Evolutionary conservation across 768 basidiomycete genomes (phyloP).

Genomic region (Kwoniella mangroviensis): DNA sequence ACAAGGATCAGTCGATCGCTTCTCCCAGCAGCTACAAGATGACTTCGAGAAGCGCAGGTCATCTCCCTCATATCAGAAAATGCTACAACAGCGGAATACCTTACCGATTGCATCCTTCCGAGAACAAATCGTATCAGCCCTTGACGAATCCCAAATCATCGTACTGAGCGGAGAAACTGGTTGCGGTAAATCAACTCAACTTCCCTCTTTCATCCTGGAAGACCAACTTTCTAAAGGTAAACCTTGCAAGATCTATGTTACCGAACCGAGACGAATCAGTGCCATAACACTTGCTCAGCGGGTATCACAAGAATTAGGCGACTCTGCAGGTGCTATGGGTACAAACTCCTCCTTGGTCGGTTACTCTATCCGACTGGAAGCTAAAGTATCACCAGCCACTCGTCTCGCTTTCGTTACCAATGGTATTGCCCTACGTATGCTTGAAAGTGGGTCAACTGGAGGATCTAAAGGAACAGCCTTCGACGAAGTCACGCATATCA

Average conservation of each 20-base stretch:
- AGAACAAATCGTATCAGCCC: slow-evolving; percentile 68
- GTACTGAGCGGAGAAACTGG: slow-evolving; percentile 85
- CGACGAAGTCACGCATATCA: slow-evolving; percentile 95
- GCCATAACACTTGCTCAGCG: slow-evolving; percentile 94
- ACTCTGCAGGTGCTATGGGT: slow-evolving; percentile 74
- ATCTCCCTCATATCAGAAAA: slow-evolving; percentile 75
- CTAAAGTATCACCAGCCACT: slow-evolving; percentile 77
- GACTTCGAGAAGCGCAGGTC: slow-evolving; percentile 69
- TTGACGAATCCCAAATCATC: slow-evolving; percentile 78
- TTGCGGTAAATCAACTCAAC: slow-evolving; percentile 94
- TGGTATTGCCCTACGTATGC: slow-evolving; percentile 93
- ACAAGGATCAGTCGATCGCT: neutral
- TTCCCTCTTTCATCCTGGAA: slow-evolving; percentile 91
- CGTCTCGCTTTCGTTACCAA: slow-evolving; percentile 77
- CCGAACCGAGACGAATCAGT: slow-evolving; percentile 93
- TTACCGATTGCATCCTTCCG: slow-evolving; percentile 88
- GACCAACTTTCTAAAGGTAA: slow-evolving; percentile 78
- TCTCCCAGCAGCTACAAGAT: slow-evolving; percentile 64
- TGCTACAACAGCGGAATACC: slow-evolving; percentile 78
- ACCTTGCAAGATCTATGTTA: slow-evolving; percentile 88
- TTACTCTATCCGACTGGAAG: slow-evolving; percentile 92
- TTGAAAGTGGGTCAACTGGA: slow-evolving; percentile 79
- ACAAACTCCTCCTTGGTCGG: slow-evolving; percentile 80
- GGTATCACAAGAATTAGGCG: slow-evolving; percentile 91
- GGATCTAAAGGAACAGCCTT: slow-evolving; percentile 78